Conservation (phyloP, 306 rosid species). For the Quercus ilex region DNA sequence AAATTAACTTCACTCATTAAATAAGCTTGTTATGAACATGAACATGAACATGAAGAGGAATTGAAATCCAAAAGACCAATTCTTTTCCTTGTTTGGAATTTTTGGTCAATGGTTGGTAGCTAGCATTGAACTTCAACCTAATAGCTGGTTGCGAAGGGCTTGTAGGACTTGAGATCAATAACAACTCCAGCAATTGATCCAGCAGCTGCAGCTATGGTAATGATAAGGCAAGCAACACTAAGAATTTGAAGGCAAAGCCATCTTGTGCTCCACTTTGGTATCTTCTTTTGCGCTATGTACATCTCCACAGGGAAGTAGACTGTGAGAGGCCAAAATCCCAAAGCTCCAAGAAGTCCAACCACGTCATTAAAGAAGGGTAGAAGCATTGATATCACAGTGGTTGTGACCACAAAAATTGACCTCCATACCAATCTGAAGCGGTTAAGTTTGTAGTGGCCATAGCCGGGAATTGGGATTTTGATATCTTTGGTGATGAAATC, state of each 20-base stretch:
- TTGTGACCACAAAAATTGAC: constrained; percentile 47
- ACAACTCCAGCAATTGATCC: constrained; percentile 66
- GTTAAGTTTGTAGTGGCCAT: constrained; percentile 43
- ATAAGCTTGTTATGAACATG: constrained; percentile 24
- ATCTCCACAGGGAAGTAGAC: constrained; percentile 83
- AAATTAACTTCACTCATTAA: constrained; percentile 17
- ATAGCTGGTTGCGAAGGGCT: constrained; percentile 48
- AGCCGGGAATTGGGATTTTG: constrained; percentile 25
- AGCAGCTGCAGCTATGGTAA: constrained; percentile 56
- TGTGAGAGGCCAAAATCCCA: constrained; percentile 78
- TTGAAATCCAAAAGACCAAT: constrained; percentile 21
- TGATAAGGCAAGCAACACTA: constrained; percentile 53
- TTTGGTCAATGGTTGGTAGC: neutral
- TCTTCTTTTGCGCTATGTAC: constrained; percentile 61
- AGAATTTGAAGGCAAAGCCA: constrained; percentile 70
- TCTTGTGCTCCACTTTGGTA: constrained; percentile 60
- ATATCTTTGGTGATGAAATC: constrained; percentile 44
- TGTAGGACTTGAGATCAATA: constrained; percentile 44
- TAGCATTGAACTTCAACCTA: constrained; percentile 3
- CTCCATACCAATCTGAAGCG: constrained; percentile 63
- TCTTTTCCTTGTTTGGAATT: constrained; percentile 11
- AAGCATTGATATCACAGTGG: constrained; percentile 61
- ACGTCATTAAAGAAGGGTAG: constrained; percentile 75
- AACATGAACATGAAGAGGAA: constrained; percentile 28
- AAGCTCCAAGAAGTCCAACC: constrained; percentile 71